A percentile compares a stretch with the other conserved stretches of the same genome.
Conservation (phyloP, 305 asterid genomes). For the Stenogyne calaminthoides region DNA sequence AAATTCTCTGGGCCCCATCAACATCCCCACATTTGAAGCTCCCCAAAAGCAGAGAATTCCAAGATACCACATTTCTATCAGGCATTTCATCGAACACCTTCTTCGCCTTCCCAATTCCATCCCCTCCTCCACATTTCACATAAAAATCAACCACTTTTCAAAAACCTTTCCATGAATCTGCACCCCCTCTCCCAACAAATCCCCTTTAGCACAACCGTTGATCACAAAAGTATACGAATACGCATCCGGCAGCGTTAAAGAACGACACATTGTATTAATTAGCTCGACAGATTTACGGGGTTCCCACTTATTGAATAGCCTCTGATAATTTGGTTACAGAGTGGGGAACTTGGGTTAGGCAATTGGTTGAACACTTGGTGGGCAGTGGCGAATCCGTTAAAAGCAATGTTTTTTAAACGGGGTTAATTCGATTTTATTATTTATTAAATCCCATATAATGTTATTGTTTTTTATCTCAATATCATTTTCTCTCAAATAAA, state of each 20-base stretch:
- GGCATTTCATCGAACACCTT: slow-evolving; percentile 67
- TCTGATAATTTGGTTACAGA: slow-evolving; percentile 79
- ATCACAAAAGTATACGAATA: slow-evolving; percentile 63
- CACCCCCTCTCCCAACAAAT: slow-evolving; percentile 53
- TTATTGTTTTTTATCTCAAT: no score
- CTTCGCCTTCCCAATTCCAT: slow-evolving; percentile 42
- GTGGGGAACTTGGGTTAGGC: slow-evolving; percentile 51
- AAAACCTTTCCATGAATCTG: slow-evolving; percentile 68
- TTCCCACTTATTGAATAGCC: slow-evolving; percentile 40
- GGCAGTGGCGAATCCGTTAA: slow-evolving; percentile 44
- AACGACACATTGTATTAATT: slow-evolving; percentile 50
- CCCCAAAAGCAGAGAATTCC: slow-evolving; percentile 79
- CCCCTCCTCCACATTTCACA: slow-evolving; percentile 42
- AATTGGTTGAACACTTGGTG: slow-evolving; percentile 55
- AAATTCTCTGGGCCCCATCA: slow-evolving; percentile 51
- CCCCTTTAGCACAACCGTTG: slow-evolving; percentile 60
- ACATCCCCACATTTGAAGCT: slow-evolving; percentile 49
- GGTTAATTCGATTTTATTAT: no score
- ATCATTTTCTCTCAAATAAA: no score
- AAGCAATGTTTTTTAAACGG: no score
- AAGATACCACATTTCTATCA: slow-evolving; percentile 59
- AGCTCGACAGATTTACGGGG: slow-evolving; percentile 43
- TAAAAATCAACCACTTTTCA: slow-evolving; percentile 69
- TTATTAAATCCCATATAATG: no score
- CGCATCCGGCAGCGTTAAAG: slow-evolving; percentile 58